A percentile compares a stretch with the other conserved stretches of the same genome.
These are phyloP conservation scores for Paecilomyces dactylethromorphus DNA, from an alignment of 2,329 filamentous ascomycete species.

Conservation along the genomic window DNA sequence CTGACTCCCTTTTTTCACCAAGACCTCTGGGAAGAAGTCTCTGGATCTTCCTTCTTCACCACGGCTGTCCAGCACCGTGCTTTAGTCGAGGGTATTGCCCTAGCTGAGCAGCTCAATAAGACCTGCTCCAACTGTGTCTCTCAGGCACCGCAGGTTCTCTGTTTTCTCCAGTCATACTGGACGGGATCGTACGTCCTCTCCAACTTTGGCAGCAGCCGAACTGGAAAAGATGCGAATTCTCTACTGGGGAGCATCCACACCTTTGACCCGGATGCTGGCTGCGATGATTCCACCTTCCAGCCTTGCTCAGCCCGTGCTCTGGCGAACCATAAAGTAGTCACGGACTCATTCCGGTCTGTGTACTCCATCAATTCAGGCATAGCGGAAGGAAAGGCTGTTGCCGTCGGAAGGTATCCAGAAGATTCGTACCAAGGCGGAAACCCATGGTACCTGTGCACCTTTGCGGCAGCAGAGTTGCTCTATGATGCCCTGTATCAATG, in stretches of 20 bases:
- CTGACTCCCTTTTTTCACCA: neutral
- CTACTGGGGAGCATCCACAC: conserved; percentile 60
- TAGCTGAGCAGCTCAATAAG: conserved; percentile 59
- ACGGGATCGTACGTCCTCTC: conserved; percentile 58
- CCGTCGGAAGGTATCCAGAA: conserved; percentile 63
- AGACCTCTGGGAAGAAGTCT: conserved; percentile 73
- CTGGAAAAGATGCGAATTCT: conserved; percentile 66
- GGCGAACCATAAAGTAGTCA: conserved; percentile 67
- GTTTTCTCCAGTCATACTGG: conserved; percentile 72
- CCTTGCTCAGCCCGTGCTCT: conserved; percentile 63
- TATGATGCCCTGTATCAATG: conserved; percentile 70
- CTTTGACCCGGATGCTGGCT: conserved; percentile 61
- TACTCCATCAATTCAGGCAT: conserved; percentile 66
- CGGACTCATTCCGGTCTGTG: conserved; percentile 66
- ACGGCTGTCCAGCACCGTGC: conserved; percentile 61
- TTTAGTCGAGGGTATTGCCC: conserved; percentile 50
- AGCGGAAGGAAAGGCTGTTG: conserved; percentile 51
- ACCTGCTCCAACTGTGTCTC: conserved; percentile 54
- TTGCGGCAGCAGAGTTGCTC: conserved; percentile 70
- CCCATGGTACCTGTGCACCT: conserved; percentile 71
- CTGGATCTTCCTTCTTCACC: conserved; percentile 72
- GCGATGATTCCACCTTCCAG: conserved; percentile 67
- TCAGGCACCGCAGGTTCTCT: conserved; percentile 64
- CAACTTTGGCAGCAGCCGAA: conserved; percentile 60
- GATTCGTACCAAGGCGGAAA: conserved; percentile 72